A percentile compares a stretch with the other conserved stretches of the same genome.
Conservation (phyloP, 176 grass and related monocot species). For the Eragrostis nindensis region DNA sequence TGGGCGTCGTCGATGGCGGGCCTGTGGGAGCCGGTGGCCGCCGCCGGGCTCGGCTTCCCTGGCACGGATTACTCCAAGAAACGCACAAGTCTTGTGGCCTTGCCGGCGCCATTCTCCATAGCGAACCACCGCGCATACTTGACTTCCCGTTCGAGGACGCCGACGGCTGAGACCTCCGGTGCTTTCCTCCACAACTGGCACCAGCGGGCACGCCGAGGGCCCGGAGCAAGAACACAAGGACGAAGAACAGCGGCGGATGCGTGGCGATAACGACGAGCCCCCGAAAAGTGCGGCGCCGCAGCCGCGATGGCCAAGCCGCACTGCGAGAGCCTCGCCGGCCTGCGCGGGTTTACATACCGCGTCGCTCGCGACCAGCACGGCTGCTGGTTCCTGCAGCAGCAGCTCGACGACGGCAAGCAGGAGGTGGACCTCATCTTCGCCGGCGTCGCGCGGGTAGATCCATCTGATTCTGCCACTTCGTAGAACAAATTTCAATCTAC, state of each 20-base stretch:
- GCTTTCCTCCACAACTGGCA: neutral
- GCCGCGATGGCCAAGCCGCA: conserved; percentile 36
- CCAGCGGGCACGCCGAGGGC: conserved; percentile 21
- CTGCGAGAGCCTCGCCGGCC: conserved; percentile 47
- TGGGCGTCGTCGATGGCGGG: conserved; percentile 48
- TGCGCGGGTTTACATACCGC: conserved; percentile 61
- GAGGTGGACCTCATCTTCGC: conserved; percentile 70
- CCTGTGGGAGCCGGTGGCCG: neutral
- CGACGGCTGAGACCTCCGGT: conserved; percentile 15
- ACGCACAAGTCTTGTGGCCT: neutral
- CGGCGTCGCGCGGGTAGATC: conserved; percentile 52
- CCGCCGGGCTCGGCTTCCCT: neutral
- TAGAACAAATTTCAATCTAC: too few species aligned
- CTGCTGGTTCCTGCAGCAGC: conserved; percentile 77
- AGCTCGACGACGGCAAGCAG: conserved; percentile 66
- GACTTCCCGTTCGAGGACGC: conserved; percentile 32
- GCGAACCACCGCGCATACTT: neutral
- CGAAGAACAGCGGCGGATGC: conserved; percentile 31
- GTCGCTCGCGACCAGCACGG: conserved; percentile 84
- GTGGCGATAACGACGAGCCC: conserved; percentile 11
- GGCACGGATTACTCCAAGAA: neutral
- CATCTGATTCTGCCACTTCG: too few species aligned
- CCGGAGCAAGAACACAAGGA: conserved; percentile 38
- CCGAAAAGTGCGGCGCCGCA: conserved; percentile 26
- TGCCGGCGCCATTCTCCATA: conserved; percentile 37